These are phyloP conservation scores for Leishmania turanica DNA, from an alignment of 208 protist species.

Conservation along the genomic window DNA sequence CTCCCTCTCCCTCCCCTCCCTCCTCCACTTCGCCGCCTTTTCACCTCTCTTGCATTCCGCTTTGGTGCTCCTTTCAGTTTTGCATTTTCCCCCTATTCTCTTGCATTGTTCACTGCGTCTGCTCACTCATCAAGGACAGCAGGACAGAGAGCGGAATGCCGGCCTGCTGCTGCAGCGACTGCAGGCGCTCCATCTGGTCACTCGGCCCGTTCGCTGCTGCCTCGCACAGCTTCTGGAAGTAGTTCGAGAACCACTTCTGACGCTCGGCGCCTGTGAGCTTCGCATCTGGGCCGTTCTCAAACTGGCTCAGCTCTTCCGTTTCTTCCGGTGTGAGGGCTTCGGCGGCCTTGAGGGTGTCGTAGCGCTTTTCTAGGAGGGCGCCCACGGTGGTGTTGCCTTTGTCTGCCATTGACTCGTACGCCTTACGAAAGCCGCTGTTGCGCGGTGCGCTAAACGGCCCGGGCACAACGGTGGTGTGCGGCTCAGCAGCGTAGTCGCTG, in stretches of 20 bases:
- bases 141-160: slow-evolving; percentile 83
- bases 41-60: background rate
- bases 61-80: background rate
- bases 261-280: slow-evolving; percentile 58
- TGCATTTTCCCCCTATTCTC: background rate
- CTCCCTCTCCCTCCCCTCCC: background rate
- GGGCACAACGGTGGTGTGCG: slow-evolving; percentile 70
- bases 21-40: background rate
- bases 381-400: slow-evolving; percentile 72
- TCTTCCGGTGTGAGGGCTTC: slow-evolving; percentile 41
- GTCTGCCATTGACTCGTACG: slow-evolving; percentile 81
- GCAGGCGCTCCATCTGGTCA: slow-evolving; percentile 83
- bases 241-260: slow-evolving; percentile 69
- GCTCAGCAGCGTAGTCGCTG: slow-evolving; percentile 71
- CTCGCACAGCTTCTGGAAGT: slow-evolving; percentile 61
- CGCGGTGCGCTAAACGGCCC: slow-evolving; percentile 80
- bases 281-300: slow-evolving; percentile 48
- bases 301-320: slow-evolving; percentile 65
- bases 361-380: slow-evolving; percentile 83
- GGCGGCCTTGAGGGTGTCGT: slow-evolving; percentile 56
- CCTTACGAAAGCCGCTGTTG: slow-evolving; percentile 82
- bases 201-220: slow-evolving; percentile 32
- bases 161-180: slow-evolving; percentile 83
- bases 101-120: slow-evolving; percentile 26
- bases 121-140: slow-evolving; percentile 75